Evolutionary conservation across 2,329 filamentous ascomycete species (phyloP), one percentile per base, ranked within the genome.

Genomic region (Alternaria metachromatica): DNA sequence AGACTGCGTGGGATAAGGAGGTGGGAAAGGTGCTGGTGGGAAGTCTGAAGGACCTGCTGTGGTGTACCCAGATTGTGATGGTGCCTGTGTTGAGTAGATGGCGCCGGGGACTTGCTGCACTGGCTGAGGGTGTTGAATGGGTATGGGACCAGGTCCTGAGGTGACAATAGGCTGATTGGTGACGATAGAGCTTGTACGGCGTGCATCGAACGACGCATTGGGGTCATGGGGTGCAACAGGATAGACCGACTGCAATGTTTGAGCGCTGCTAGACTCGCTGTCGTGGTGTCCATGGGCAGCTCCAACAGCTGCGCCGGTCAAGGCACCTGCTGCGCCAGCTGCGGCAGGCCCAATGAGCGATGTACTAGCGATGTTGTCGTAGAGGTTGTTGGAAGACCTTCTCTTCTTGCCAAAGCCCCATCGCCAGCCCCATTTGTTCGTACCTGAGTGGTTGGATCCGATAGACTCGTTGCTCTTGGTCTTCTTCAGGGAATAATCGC

Each of bases 51-150:
- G 79, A 4, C 80, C 80, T 23, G 71, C 77, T 10, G 82, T 79
- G 44, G 70, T 75, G 64, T 84, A 84, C 6, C 77, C 74, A 44
- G 80, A 62, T 26, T 80, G 79, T 15, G 78, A 70, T 11, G 79
- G 75, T 12, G 78, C 75, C 63, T 84, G 82, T 5, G 80, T 80
- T 20, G 81, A 86, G 71, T 93, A 92, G 1, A 94, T 85, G 18
- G 87, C 87, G 65, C 87, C 87, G 41, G 90, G 89, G 3, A 96
- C 88, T 0, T 92, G 92, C 3, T 87, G 85, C 62, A 92, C 87
- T 3, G 94, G 94, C 70, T 94, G 90, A 3, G 94, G 94, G 72
- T 97, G 93, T 76, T 96, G 91, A n/a, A 97, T 84, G 11, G 90
- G 89, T 30, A 93, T 86, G 0, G 88, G 84, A 83, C 73, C 77